phyloP scores from a whole-genome alignment of 1,139 yeast genomes.

The Yamadazyma sp. region DNA sequence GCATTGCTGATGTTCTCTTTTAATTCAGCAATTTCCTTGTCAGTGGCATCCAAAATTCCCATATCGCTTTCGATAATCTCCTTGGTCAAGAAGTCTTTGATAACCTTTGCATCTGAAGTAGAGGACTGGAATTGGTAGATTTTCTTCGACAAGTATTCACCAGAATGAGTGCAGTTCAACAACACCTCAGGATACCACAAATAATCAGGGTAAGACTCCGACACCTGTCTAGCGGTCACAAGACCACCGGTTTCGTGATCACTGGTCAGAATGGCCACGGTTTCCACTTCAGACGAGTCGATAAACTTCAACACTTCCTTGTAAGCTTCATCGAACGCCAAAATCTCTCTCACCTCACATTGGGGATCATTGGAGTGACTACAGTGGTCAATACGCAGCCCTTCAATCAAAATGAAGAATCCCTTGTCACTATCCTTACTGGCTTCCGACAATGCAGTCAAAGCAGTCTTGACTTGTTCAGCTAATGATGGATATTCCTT shows the following conservation, averaged over 20 bases:
- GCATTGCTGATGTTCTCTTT: conserved; percentile 32
- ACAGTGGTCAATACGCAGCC: conserved; percentile 89
- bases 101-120: conserved; percentile 23
- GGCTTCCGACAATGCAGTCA: conserved; percentile 62
- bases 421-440: conserved; percentile 71
- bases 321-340: conserved; percentile 71
- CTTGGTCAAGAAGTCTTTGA: conserved; percentile 31
- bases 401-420: conserved; percentile 79
- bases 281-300: conserved; percentile 62
- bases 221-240: conserved; percentile 68
- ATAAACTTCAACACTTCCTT: conserved; percentile 67
- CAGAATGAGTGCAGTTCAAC: conserved; percentile 64
- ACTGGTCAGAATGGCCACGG: conserved; percentile 73
- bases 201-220: conserved; percentile 33
- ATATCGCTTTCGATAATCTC: conserved; percentile 56
- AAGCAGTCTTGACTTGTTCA: conserved; percentile 70
- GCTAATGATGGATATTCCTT: conserved; percentile 66
- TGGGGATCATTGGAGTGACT: conserved; percentile 90
- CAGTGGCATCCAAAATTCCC: conserved; percentile 57
- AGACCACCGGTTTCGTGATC: conserved; percentile 95
- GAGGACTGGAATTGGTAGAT: conserved; percentile 21
- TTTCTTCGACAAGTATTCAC: conserved; percentile 57
- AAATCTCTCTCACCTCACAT: conserved; percentile 61
- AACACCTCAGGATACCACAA: conserved; percentile 78
- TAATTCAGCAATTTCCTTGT: conserved; percentile 44